A percentile compares a stretch with the other conserved stretches of the same genome.
Evolutionary conservation across 1,139 yeast species (phyloP).

Genomic region (Blastobotrys indianensis): DNA sequence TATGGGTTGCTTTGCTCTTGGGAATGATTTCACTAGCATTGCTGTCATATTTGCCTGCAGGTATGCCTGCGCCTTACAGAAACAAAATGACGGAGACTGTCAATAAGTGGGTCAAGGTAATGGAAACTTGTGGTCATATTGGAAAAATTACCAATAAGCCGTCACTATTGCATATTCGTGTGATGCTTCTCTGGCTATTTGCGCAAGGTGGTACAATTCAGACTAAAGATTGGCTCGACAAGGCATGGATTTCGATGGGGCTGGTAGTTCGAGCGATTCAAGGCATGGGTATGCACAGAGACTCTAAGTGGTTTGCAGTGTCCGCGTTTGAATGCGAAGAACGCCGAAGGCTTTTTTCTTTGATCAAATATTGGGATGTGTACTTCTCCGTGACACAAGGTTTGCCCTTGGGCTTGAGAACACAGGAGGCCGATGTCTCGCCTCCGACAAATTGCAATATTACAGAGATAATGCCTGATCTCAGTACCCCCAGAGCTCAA

Average conservation of each 20-base stretch:
- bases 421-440: constrained; percentile 27
- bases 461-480: not conserved
- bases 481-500: not conserved
- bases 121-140: constrained; percentile 28
- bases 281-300: constrained; percentile 34
- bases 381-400: constrained; percentile 30
- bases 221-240: constrained; percentile 23
- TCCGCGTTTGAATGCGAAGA: constrained; percentile 31
- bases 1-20: constrained; percentile 31
- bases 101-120: constrained; percentile 28
- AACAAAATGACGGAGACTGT: constrained; percentile 23
- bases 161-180: constrained; percentile 30
- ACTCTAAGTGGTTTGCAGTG: constrained; percentile 33
- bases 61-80: constrained; percentile 18
- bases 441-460: constrained; percentile 27
- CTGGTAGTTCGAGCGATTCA: constrained; percentile 28
- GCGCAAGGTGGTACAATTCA: constrained; percentile 22
- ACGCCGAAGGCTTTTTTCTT: constrained; percentile 30
- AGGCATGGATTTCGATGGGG: constrained; percentile 30
- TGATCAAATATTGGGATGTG: constrained; percentile 26
- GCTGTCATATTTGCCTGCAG: constrained; percentile 25
- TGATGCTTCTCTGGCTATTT: constrained; percentile 30
- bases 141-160: constrained; percentile 33
- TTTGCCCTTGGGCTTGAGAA: constrained; percentile 28
- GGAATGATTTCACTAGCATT: constrained; percentile 29